A percentile compares a stretch with the other conserved stretches of the same genome.
Evolutionary conservation across 163 green algal species (phyloP).

Genomic region (Smithsoniella earleae): DNA sequence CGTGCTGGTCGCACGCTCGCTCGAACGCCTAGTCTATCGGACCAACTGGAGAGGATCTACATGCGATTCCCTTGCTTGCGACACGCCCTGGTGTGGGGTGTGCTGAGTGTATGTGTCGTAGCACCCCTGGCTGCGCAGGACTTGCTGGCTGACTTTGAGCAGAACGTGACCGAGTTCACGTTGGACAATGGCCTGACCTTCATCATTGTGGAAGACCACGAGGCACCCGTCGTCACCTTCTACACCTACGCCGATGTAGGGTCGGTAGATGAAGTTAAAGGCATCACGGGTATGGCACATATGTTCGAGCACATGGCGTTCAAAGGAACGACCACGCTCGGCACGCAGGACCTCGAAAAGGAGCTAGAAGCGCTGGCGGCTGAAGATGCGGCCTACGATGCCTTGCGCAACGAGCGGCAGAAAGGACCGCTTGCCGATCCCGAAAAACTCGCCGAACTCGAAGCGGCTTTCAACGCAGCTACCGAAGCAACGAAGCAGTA

Average conservation of each 20-base stretch:
- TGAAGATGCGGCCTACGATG: neutral
- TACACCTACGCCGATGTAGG: slow-evolving; percentile 73
- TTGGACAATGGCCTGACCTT: slow-evolving; percentile 79
- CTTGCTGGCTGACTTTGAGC: too few species aligned
- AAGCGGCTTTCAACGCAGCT: too few species aligned
- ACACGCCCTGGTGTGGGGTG: too few species aligned
- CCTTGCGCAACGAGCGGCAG: too few species aligned
- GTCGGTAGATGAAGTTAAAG: slow-evolving; percentile 64
- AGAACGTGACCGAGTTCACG: slow-evolving; percentile 60
- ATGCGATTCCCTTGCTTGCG: too few species aligned
- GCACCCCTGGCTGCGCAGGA: too few species aligned
- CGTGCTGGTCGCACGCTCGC: too few species aligned
- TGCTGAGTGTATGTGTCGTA: too few species aligned
- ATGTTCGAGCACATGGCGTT: slow-evolving; percentile 87
- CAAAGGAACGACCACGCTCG: slow-evolving; percentile 70
- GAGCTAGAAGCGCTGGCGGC: slow-evolving; percentile 66
- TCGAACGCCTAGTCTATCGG: too few species aligned
- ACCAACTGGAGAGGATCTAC: too few species aligned
- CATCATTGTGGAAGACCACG: slow-evolving; percentile 61
- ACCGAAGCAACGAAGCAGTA: slow-evolving; percentile 1
- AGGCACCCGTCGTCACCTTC: slow-evolving; percentile 62
- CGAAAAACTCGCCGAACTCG: too few species aligned
- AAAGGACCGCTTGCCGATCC: too few species aligned
- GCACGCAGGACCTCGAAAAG: slow-evolving; percentile 50
- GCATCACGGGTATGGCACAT: slow-evolving; percentile 75